Conservation (phyloP, 768 basidiomycete genomes). For the Trametes punicea region DNA sequence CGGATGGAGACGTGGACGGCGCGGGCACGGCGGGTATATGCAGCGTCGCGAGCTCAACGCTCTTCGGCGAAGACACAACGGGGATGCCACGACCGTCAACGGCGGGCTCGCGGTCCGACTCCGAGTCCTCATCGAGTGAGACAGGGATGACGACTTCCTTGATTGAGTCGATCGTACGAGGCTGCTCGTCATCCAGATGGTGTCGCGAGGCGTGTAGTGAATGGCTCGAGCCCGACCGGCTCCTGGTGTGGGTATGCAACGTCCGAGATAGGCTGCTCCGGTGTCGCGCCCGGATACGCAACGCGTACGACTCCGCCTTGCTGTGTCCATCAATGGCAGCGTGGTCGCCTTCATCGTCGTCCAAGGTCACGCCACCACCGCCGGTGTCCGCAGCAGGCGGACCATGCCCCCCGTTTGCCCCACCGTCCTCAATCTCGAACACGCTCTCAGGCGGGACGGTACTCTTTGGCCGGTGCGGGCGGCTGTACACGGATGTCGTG, state of each 20-base stretch:
- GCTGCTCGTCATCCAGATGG: constrained; percentile 18
- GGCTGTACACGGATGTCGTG: constrained; percentile 27
- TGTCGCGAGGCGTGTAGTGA: constrained; percentile 12
- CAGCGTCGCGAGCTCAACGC: neutral
- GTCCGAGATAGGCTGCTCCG: neutral
- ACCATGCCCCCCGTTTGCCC: neutral
- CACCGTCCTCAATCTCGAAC: constrained; percentile 38
- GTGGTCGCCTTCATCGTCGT: constrained; percentile 3
- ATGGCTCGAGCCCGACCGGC: constrained; percentile 15
- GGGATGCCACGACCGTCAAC: constrained; percentile 3
- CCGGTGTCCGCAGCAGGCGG: neutral
- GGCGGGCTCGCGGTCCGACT: constrained; percentile 3
- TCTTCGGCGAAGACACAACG: neutral
- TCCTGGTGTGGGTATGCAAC: neutral
- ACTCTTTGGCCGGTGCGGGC: constrained; percentile 11
- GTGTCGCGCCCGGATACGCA: constrained; percentile 20
- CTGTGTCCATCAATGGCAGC: constrained; percentile 11
- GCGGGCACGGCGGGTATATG: constrained; percentile 3
- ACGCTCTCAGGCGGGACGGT: constrained; percentile 27
- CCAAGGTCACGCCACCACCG: neutral
- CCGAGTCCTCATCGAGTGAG: constrained; percentile 1
- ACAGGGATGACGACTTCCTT: constrained; percentile 19
- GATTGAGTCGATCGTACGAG: constrained; percentile 14
- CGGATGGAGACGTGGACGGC: constrained; percentile 16
- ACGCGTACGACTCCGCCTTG: constrained; percentile 24